phyloP scores from a whole-genome alignment of 768 basidiomycete species.

The Auriscalpium orientale region DNA sequence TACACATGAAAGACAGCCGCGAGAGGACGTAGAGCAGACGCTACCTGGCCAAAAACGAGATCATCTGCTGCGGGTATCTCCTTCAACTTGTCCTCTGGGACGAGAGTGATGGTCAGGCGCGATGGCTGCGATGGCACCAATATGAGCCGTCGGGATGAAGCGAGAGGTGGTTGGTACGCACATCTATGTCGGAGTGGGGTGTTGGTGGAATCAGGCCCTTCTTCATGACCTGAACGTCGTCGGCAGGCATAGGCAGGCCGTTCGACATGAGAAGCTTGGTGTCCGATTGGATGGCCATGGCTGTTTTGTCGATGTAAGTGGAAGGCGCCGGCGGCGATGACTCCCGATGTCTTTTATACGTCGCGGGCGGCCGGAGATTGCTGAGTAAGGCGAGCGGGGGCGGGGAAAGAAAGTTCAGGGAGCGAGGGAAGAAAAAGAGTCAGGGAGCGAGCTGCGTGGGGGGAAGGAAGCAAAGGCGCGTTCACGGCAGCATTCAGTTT shows the following conservation, averaged over 20 bases:
- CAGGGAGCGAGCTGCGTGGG: too few species aligned
- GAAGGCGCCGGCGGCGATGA: too few species aligned
- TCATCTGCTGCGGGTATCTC: conserved; percentile 39
- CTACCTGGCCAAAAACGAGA: conserved; percentile 52
- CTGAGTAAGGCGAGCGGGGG: too few species aligned
- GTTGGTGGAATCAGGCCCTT: conserved; percentile 3
- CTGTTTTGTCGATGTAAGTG: not conserved
- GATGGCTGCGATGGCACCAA: conserved; percentile 36
- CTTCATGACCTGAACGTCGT: conserved; percentile 8
- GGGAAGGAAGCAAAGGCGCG: too few species aligned
- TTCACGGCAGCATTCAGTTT: too few species aligned
- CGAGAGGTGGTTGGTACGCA: not conserved
- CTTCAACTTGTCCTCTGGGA: conserved; percentile 36
- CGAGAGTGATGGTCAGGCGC: conserved; percentile 39
- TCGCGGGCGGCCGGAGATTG: too few species aligned
- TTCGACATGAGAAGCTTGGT: conserved; percentile 5
- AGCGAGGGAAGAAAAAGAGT: too few species aligned
- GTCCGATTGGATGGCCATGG: not conserved
- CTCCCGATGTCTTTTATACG: too few species aligned
- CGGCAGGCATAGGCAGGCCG: conserved; percentile 1
- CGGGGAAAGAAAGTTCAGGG: too few species aligned
- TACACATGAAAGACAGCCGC: not conserved
- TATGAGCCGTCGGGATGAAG: not conserved
- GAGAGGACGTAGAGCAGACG: conserved; percentile 6
- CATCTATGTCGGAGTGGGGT: conserved; percentile 9